Conservation (phyloP, 495 filamentous ascomycete species). For the Daldinia caldariorum region DNA sequence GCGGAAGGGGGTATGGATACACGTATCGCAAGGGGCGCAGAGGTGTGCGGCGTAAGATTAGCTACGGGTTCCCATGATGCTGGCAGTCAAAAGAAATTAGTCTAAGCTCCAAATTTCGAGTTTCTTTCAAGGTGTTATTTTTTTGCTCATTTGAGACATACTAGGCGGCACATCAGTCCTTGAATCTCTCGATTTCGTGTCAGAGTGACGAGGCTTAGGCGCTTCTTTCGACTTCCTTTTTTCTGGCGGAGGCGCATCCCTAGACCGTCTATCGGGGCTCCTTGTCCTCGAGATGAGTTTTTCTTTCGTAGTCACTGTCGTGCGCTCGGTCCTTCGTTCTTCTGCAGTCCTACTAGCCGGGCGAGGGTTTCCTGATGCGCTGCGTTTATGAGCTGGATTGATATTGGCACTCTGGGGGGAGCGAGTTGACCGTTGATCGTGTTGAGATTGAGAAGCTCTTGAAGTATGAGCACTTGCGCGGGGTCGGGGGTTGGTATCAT, state of each 20-base stretch:
- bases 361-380: conserved; percentile 55
- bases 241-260: conserved; percentile 46
- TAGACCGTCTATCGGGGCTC: conserved; percentile 71
- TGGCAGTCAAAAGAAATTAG: conserved; percentile 30
- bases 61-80: conserved; percentile 82
- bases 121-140: background rate
- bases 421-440: conserved; percentile 40
- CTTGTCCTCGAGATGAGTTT: conserved; percentile 68
- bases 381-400: conserved; percentile 55
- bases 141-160: conserved; percentile 31
- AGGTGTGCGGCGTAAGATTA: conserved; percentile 81
- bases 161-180: conserved; percentile 53
- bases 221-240: conserved; percentile 48
- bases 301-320: conserved; percentile 71
- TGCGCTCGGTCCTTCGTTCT: conserved; percentile 60
- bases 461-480: conserved; percentile 48
- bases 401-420: conserved; percentile 43
- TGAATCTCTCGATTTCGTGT: conserved; percentile 56
- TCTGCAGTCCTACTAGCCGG: conserved; percentile 53
- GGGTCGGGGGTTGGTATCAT: conserved; percentile 49
- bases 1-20: conserved; percentile 86
- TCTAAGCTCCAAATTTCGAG: background rate
- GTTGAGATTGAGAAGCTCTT: conserved; percentile 36
- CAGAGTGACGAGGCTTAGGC: conserved; percentile 57
- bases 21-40: conserved; percentile 86